These are phyloP conservation scores for Austropuccinia psidii DNA, from an alignment of 1,284 basidiomycete species.

Conservation along the genomic window DNA sequence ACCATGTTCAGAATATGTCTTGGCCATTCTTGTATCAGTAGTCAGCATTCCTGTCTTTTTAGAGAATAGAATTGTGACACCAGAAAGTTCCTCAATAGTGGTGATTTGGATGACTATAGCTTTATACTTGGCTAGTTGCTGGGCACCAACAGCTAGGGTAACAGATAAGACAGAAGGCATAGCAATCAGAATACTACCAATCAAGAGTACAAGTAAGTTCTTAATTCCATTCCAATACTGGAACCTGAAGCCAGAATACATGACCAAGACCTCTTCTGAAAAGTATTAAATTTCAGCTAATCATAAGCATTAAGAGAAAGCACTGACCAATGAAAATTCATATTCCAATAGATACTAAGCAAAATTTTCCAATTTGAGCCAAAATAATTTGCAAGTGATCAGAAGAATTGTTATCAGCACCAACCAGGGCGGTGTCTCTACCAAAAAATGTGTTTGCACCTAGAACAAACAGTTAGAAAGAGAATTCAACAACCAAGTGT, in stretches of 20 bases:
- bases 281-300: neutral
- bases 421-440: constrained; percentile 85
- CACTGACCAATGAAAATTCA: constrained; percentile 41
- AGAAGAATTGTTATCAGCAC: constrained; percentile 87
- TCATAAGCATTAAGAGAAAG: neutral
- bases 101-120: constrained; percentile 97
- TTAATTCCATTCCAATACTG: constrained; percentile 85
- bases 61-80: constrained; percentile 92
- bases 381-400: constrained; percentile 82
- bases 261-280: constrained; percentile 69
- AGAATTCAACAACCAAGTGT: too few relatives aligned
- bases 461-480: constrained; percentile 61
- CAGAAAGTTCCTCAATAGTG: constrained; percentile 91
- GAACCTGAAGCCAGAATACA: constrained; percentile 81
- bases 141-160: constrained; percentile 93
- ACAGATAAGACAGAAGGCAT: constrained; percentile 96
- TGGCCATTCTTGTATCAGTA: constrained; percentile 85
- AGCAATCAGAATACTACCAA: constrained; percentile 94
- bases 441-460: constrained; percentile 58
- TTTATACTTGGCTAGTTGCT: constrained; percentile 97
- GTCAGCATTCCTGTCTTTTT: constrained; percentile 96
- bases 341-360: constrained; percentile 68
- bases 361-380: constrained; percentile 91
- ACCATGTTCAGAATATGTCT: constrained; percentile 80
- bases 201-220: constrained; percentile 92